A percentile compares a stretch with the other conserved stretches of the same genome.
phyloP scores from a whole-genome alignment of 345 rosid genomes.

The Salix dunnii region DNA sequence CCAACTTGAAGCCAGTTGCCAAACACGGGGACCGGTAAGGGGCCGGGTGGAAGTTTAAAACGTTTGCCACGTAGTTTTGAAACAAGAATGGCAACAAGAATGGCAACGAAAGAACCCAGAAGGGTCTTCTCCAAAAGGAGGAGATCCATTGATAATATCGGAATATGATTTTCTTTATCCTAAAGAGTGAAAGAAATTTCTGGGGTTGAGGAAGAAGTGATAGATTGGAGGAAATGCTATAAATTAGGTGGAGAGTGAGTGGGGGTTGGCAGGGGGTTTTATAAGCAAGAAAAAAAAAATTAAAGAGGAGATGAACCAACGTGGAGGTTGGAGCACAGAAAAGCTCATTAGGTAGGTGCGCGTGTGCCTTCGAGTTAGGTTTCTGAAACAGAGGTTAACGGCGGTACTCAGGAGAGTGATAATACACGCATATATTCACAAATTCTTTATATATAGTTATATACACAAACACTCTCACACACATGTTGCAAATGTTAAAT shows the following conservation, averaged over 20 bases:
- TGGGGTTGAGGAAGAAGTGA: background rate
- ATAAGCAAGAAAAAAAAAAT: background rate
- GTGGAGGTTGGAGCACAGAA: background rate
- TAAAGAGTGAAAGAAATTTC: background rate
- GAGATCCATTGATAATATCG: constrained; percentile 69
- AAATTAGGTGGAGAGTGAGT: background rate
- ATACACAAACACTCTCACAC: no score
- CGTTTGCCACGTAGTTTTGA: constrained; percentile 84
- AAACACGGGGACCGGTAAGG: constrained; percentile 75
- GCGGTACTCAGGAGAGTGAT: background rate
- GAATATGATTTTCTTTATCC: background rate
- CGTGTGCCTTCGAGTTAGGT: background rate
- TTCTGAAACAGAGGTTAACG: background rate
- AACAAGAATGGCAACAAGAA: constrained; percentile 54
- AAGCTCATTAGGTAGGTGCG: background rate
- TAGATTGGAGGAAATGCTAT: background rate
- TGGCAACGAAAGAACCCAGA: constrained; percentile 65
- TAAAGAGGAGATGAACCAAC: background rate
- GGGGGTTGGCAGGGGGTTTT: background rate
- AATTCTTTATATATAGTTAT: no score
- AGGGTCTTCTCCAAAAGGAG: constrained; percentile 76
- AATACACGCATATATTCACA: no score
- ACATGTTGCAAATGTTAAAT: no score
- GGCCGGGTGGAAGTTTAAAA: constrained; percentile 89
- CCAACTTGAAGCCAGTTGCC: constrained; percentile 99